These are phyloP conservation scores for Fusarium euwallaceae DNA, from an alignment of 2,329 filamentous ascomycete genomes.

Conservation along the genomic window DNA sequence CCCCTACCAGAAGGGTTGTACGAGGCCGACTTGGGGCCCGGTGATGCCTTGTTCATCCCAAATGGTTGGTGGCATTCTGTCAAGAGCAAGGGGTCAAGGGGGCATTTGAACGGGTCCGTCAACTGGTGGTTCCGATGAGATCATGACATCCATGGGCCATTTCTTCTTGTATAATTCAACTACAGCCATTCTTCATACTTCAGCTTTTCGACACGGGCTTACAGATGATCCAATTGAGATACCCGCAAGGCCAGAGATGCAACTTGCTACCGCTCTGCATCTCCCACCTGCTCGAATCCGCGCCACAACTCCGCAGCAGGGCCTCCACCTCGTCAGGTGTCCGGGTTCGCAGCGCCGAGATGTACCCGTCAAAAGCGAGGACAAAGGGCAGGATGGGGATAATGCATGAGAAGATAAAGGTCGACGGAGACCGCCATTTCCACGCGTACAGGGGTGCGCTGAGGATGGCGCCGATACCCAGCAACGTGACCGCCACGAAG, in stretches of 20 bases:
- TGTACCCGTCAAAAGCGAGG: conserved; percentile 76
- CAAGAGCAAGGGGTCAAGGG: conserved; percentile 52
- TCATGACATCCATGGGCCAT: background rate
- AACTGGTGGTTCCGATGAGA: conserved; percentile 62
- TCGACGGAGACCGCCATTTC: conserved; percentile 65
- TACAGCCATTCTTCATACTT: background rate
- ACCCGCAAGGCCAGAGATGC: conserved; percentile 65
- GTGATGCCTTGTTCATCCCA: conserved; percentile 58
- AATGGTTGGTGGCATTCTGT: conserved; percentile 63
- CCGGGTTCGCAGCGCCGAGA: conserved; percentile 76
- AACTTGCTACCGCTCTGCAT: conserved; percentile 60
- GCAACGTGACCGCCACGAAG: conserved; percentile 64
- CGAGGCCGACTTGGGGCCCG: conserved; percentile 71
- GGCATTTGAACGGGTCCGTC: conserved; percentile 57
- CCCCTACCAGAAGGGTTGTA: conserved; percentile 50
- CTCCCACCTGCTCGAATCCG: conserved; percentile 61
- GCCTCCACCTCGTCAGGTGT: conserved; percentile 74
- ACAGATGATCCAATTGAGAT: conserved; percentile 66
- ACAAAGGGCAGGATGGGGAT: conserved; percentile 77
- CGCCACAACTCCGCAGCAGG: conserved; percentile 68
- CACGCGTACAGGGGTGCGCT: conserved; percentile 66
- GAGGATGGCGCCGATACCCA: conserved; percentile 65
- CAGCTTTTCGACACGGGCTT: conserved; percentile 49
- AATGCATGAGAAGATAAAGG: conserved; percentile 75
- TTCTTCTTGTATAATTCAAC: conserved; percentile 11